A percentile compares a stretch with the other conserved stretches of the same genome.
Evolutionary conservation across 2,329 filamentous ascomycete species (phyloP).

Genomic region (Nannizziopsis arthrosporioides): DNA sequence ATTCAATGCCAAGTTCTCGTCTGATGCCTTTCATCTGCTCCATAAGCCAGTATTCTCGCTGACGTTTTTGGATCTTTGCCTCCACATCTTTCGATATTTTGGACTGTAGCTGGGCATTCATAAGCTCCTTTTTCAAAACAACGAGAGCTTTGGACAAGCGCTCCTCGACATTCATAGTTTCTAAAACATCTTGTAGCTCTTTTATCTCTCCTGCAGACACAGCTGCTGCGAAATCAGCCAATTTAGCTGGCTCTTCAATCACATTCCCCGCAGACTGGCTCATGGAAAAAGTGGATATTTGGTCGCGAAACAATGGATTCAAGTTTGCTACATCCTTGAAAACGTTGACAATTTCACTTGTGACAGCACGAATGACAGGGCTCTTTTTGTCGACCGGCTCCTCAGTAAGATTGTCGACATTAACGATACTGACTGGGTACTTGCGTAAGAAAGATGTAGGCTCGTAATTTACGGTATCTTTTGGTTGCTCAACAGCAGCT

Average conservation of each 20-base stretch:
- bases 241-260: slow-evolving; percentile 82
- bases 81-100: slow-evolving; percentile 98
- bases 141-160: slow-evolving; percentile 82
- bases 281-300: slow-evolving; percentile 94
- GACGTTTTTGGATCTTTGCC: slow-evolving; percentile 90
- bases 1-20: slow-evolving; percentile 88
- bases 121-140: slow-evolving; percentile 92
- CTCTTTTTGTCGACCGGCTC: slow-evolving; percentile 85
- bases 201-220: slow-evolving; percentile 88
- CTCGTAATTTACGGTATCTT: slow-evolving; percentile 56
- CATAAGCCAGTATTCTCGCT: slow-evolving; percentile 97
- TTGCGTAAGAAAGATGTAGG: slow-evolving; percentile 84
- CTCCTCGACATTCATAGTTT: slow-evolving; percentile 81
- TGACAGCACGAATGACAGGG: slow-evolving; percentile 76
- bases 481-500: slow-evolving; percentile 48
- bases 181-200: slow-evolving; percentile 84
- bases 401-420: slow-evolving; percentile 84
- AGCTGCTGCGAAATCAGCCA: slow-evolving; percentile 93
- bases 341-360: slow-evolving; percentile 96
- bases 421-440: slow-evolving; percentile 85
- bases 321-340: slow-evolving; percentile 94
- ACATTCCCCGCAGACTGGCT: slow-evolving; percentile 91
- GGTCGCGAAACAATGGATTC: slow-evolving; percentile 90
- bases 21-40: slow-evolving; percentile 99
- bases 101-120: slow-evolving; percentile 92